Evolutionary conservation across 2,329 filamentous ascomycete genomes (phyloP).

Genomic region (Didymella lethalis): DNA sequence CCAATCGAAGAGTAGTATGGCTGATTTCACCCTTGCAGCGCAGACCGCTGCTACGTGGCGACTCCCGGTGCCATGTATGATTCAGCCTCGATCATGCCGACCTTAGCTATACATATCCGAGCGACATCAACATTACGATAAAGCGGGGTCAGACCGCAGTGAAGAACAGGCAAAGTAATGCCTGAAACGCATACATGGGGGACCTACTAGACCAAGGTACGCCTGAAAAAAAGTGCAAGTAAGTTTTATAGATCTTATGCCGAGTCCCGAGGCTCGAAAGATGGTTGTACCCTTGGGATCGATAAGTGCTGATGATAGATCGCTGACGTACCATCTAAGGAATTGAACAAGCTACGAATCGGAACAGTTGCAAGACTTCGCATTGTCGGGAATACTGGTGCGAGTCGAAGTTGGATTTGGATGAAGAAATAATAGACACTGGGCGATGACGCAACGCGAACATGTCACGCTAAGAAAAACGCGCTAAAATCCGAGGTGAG

Average conservation of each 20-base stretch:
- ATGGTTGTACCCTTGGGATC: no score
- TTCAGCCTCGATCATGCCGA: conserved; percentile 15
- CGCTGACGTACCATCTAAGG: no score
- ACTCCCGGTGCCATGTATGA: conserved; percentile 7
- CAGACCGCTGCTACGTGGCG: background rate
- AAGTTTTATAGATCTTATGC: no score
- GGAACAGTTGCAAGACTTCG: no score
- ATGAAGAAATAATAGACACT: background rate
- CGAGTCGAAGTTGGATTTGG: no score
- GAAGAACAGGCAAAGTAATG: background rate
- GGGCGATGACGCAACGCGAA: background rate
- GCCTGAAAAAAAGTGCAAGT: no score
- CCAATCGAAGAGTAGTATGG: conserved; percentile 3
- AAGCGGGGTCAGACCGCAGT: background rate
- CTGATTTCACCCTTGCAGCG: background rate
- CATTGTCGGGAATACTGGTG: no score
- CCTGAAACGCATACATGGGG: background rate
- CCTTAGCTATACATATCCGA: conserved; percentile 20
- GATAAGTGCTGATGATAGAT: no score
- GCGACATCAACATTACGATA: background rate
- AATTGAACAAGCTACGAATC: no score
- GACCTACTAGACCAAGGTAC: no score
- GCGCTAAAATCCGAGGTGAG: background rate
- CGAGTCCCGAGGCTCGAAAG: no score
- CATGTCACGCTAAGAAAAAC: background rate